phyloP scores from a whole-genome alignment of 768 basidiomycete species.

The Glaciozyma antarctica region DNA sequence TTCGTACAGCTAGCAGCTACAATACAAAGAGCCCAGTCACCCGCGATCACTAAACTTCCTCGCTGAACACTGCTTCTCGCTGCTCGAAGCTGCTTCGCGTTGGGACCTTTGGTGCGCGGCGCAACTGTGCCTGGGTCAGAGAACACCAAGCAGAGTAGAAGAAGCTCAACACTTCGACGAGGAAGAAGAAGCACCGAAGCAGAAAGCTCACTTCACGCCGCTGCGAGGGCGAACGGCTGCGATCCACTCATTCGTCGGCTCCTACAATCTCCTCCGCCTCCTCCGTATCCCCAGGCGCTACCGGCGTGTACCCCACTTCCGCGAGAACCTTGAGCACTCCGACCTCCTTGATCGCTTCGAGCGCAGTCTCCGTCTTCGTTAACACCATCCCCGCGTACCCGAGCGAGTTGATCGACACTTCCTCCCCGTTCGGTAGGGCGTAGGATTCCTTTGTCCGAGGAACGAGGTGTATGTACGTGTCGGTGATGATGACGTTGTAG shows the following conservation, averaged over 20 bases:
- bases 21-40: no score
- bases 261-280: neutral
- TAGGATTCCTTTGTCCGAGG: constrained; percentile 63
- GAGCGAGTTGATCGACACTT: constrained; percentile 68
- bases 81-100: no score
- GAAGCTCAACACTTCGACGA: no score
- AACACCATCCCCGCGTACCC: constrained; percentile 85
- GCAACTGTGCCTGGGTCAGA: no score
- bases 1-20: no score
- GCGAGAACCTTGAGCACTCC: constrained; percentile 56
- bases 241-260: neutral
- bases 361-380: constrained; percentile 69
- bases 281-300: constrained; percentile 3
- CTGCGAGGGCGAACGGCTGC: neutral
- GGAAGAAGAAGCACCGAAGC: no score
- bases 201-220: no score
- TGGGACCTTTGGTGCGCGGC: no score
- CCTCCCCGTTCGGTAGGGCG: constrained; percentile 41
- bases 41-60: no score
- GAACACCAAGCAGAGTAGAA: no score
- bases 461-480: constrained; percentile 75
- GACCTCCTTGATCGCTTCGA: constrained; percentile 58
- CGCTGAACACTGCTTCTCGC: no score
- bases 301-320: constrained; percentile 53
- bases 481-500: constrained; percentile 72